Base-by-base conservation (phyloP, 2,329 filamentous ascomycete genomes). In the Aspergillus sp. region DNA sequence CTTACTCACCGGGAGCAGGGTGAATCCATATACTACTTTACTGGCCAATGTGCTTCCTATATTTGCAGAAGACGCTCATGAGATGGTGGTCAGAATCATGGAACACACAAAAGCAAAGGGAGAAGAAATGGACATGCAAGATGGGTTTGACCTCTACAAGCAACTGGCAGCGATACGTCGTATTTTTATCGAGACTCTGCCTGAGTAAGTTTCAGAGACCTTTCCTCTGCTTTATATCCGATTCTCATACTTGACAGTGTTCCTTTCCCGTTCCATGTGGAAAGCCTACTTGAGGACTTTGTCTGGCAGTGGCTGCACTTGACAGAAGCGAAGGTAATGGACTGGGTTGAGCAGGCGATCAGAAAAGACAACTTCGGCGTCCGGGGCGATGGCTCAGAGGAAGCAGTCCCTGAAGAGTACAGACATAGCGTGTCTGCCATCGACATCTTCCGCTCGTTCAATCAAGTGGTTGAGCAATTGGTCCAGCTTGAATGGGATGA, bases 221-320 rank as follows among this genome's bases (percentile, higher is more conserved):
- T 1, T 12, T 10, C 7, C 22, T 44, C 20, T 20, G 2, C 15
- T 12, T 41, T 44, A 6, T 39, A 15, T 2, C 23, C 17, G 35
- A 37, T 45, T 35, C 54, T 62, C 47, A 60, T 49, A 27, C 22
- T 12, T 65, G 65, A 7, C 74, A 82, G 51, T 30, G 46, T 49
- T 33, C 80, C 82, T 1, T 98, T 97, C 65, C 84, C 84, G 4
- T 96, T 97, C 65, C 83, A 90, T 55, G 80, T 98, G 39, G 93
- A 98, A 68, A 81, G 84, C 38, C 74, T 95, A 13, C 76, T 98
- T 15, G 86, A 90, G 52, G 85, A 88, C 32, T 98, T 97, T 66
- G 93, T 97, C 5, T 97, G 90, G 90, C 83, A 89, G 49, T 98
- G 90, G 90, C 88, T 98, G 53, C 78, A 80, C 46, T 81, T 83